A percentile compares a stretch with the other conserved stretches of the same genome.
Evolutionary conservation across 768 basidiomycete genomes (phyloP).

Genomic region (Bullera alba): DNA sequence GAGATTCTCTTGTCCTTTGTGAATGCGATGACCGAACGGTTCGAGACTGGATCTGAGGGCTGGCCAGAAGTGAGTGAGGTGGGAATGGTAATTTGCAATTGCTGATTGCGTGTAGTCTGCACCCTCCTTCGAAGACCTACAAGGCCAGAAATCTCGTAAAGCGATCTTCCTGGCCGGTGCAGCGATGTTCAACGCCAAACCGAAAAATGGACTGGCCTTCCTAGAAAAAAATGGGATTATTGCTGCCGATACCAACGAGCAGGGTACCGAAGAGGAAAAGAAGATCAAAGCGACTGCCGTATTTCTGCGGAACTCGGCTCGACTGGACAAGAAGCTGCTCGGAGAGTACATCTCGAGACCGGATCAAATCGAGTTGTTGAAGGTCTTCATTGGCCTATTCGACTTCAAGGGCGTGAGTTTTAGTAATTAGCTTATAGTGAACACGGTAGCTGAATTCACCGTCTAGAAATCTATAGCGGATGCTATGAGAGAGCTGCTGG

Average conservation of each 20-base stretch:
- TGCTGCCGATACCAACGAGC: slow-evolving; percentile 15
- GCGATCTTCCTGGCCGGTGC: slow-evolving; percentile 76
- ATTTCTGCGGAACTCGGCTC: slow-evolving; percentile 75
- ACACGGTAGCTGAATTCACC: neutral
- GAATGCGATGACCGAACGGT: slow-evolving; percentile 73
- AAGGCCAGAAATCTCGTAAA: slow-evolving; percentile 71
- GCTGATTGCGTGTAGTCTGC: slow-evolving; percentile 50
- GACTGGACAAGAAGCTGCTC: slow-evolving; percentile 83
- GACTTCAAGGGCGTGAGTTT: slow-evolving; percentile 73
- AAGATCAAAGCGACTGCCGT: slow-evolving; percentile 54
- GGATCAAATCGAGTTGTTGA: slow-evolving; percentile 75
- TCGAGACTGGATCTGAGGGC: slow-evolving; percentile 50
- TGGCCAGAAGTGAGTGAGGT: slow-evolving; percentile 58
- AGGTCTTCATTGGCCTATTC: slow-evolving; percentile 78
- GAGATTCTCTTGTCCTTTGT: slow-evolving; percentile 82
- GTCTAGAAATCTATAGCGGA: slow-evolving; percentile 85
- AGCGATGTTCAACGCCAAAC: slow-evolving; percentile 81
- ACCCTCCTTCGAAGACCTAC: slow-evolving; percentile 56
- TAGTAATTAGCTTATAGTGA: neutral
- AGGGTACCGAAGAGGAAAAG: slow-evolving; percentile 31
- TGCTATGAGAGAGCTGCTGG: slow-evolving; percentile 88
- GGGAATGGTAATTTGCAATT: slow-evolving; percentile 1
- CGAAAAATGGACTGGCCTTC: slow-evolving; percentile 81
- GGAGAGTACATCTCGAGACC: slow-evolving; percentile 89
- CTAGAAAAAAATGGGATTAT: slow-evolving; percentile 90